These are phyloP conservation scores for Ceratocystis albifundus DNA, from an alignment of 2,329 filamentous ascomycete genomes.

Conservation along the genomic window DNA sequence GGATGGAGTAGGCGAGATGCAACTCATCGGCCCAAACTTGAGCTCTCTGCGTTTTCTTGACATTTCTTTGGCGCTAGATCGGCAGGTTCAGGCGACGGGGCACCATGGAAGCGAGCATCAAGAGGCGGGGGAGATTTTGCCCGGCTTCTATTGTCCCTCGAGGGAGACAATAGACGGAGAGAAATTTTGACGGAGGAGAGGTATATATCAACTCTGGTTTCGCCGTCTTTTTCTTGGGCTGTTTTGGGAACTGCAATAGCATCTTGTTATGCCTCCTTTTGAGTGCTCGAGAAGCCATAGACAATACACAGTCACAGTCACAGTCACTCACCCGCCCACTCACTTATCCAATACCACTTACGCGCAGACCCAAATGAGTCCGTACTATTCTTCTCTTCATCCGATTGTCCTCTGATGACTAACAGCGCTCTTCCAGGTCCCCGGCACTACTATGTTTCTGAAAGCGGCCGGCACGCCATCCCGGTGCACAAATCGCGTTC, in stretches of 20 bases:
- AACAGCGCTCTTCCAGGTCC: neutral
- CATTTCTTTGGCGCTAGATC: neutral
- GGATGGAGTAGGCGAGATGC: neutral
- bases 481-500: neutral
- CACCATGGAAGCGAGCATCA: no score
- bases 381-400: neutral
- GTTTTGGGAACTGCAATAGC: no score
- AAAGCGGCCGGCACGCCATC: neutral
- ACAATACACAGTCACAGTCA: no score
- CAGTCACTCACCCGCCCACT: neutral
- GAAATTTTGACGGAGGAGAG: no score
- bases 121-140: no score
- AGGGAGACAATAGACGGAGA: no score
- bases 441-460: conserved; percentile 6
- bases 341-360: neutral
- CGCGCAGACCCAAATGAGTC: neutral
- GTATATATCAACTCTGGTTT: no score
- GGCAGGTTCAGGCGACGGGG: neutral
- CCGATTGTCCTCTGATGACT: neutral
- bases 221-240: no score
- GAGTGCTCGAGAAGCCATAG: no score
- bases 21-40: neutral
- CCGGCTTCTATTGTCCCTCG: no score
- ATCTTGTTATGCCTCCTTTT: no score
- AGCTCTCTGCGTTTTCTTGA: neutral